Base-by-base conservation (phyloP, 495 filamentous ascomycete genomes). In the Penicillium chermesinum region DNA sequence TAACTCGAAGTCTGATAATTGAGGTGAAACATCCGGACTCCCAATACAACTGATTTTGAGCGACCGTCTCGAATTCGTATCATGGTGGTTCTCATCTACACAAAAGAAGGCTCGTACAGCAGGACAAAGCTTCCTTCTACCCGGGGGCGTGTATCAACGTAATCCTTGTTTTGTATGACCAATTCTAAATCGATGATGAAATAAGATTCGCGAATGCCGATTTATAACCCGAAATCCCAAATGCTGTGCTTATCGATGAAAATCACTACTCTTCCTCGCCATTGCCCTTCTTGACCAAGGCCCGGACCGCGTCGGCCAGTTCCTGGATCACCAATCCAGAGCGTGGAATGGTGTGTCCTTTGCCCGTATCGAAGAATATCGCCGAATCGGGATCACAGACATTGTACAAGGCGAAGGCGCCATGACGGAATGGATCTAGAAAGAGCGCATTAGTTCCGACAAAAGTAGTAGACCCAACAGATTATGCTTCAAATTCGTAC, bases 271-370 rank as follows among this genome's bases (percentile, higher is more conserved):
- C 30, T 16, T 44, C 42, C 17, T 16, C 9, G n/a, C 25, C 15
- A 1, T 19, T 34, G 2, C 41, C 41, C 41, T 45, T 55, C 10
- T 49, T 41, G 7, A 66, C 48, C 12, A 63, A 35, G 7, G 58
- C 55, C 14, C 58, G 52, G 16, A 64, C 51, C 2, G 58, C 58
- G 44, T 60, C 48, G 1, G 47, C 61, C 13, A 63, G 41, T 22
- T 66, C 61, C 4, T 39, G 44, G 12, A 64, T 66, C 14, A 63
- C 55, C 32, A 44, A 39, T 8, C 57, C 73, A 30, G 78, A 76
- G 14, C 77, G 69, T 0, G 77, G 77, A n/a, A 81, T 72, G 14
- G 74, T 75, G 58, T 79, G 77, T 9, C 78, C 76, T 18, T 75
- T 69, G 18, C 75, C 77, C 34, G 79, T 77, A 59, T 81, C 78